Evolutionary conservation across 306 rosid genomes (phyloP).

Genomic region (Cicer pinnatifidum): DNA sequence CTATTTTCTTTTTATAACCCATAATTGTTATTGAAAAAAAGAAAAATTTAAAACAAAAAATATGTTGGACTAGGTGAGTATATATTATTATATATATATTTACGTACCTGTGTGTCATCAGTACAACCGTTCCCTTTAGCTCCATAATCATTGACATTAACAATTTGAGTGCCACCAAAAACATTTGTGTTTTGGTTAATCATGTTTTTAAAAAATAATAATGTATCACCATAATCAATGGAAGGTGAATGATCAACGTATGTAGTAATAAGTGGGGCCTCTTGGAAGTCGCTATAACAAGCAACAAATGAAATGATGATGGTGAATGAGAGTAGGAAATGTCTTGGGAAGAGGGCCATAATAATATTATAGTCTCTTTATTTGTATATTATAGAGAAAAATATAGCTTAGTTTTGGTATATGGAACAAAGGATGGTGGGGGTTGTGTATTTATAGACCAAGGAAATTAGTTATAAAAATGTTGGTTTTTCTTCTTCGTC

Average conservation of each 20-base stretch:
- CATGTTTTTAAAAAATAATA: constrained; percentile 41
- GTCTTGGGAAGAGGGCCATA: constrained; percentile 46
- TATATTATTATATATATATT: background rate
- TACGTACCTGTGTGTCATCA: constrained; percentile 64
- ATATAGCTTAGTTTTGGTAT: constrained; percentile 20
- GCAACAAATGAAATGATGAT: constrained; percentile 44
- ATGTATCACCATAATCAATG: constrained; percentile 43
- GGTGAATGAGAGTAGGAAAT: constrained; percentile 41
- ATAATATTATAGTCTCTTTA: background rate
- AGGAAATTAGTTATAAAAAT: background rate
- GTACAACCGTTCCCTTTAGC: constrained; percentile 59
- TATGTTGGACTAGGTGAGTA: background rate
- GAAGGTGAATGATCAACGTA: constrained; percentile 39
- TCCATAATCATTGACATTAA: constrained; percentile 66
- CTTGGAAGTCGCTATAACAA: constrained; percentile 42
- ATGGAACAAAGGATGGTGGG: constrained; percentile 22
- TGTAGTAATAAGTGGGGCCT: constrained; percentile 45
- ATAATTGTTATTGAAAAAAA: background rate
- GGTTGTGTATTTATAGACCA: constrained; percentile 49
- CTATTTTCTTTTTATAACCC: background rate
- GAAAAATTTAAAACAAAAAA: background rate
- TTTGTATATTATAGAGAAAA: background rate
- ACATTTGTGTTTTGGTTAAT: constrained; percentile 43
- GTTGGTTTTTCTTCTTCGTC: background rate
- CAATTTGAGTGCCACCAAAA: constrained; percentile 27